Conservation (phyloP, 2,329 filamentous ascomycete species). For the Gnomoniopsis sp. region DNA sequence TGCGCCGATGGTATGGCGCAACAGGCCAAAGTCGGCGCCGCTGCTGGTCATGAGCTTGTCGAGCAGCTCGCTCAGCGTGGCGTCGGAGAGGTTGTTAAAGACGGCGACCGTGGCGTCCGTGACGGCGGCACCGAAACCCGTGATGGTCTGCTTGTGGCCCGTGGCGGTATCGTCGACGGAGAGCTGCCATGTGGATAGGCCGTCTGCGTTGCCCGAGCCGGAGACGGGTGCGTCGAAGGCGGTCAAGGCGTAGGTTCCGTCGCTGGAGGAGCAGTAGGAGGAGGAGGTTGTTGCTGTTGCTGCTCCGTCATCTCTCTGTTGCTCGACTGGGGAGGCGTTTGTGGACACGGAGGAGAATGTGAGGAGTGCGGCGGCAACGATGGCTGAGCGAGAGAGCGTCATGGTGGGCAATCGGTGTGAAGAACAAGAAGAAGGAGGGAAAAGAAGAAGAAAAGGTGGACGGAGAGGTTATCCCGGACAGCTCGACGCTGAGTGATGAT, state of each 20-base stretch:
- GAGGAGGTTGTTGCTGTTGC: no score
- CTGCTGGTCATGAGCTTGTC: conserved; percentile 32
- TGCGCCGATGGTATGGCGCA: conserved; percentile 38
- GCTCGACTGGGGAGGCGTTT: no score
- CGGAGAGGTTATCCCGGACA: no score
- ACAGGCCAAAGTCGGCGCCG: conserved; percentile 36
- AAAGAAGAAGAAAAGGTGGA: no score
- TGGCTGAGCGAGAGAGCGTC: no score
- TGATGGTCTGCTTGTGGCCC: conserved; percentile 37
- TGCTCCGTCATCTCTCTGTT: no score
- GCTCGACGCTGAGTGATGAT: no score
- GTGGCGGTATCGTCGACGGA: conserved; percentile 35
- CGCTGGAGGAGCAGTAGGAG: conserved; percentile 34
- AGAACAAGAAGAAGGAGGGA: no score
- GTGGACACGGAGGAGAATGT: no score
- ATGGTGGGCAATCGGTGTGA: no score
- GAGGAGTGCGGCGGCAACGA: no score
- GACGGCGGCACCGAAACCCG: conserved; percentile 39
- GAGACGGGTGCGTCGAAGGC: conserved; percentile 30
- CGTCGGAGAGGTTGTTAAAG: conserved; percentile 31
- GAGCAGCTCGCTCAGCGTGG: conserved; percentile 30
- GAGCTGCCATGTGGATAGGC: conserved; percentile 33
- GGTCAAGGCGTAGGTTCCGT: conserved; percentile 34
- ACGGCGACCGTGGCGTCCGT: conserved; percentile 39
- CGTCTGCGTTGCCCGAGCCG: conserved; percentile 29